Evolutionary conservation across 352 stramenopile genomes (phyloP), one percentile per base, ranked within the genome.

Genomic region (Pythium aphanidermatum): DNA sequence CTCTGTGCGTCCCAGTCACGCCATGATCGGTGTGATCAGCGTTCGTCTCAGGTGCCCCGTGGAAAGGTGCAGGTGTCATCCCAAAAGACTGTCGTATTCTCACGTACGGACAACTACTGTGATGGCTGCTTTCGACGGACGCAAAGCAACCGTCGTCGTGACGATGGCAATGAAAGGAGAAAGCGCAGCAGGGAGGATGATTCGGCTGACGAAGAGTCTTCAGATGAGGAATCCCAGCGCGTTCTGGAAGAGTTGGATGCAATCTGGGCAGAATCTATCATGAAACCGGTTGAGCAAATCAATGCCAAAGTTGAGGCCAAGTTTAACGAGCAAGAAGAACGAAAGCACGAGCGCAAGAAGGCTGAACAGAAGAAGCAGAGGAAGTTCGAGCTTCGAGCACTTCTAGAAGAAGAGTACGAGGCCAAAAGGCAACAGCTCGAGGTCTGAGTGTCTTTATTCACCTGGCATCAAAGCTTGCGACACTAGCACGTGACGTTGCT

Each of bases 271-370:
- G 21, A 41, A 13, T 25, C n/a, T n/a, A n/a, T 60, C 23, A 38
- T 54, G 38, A 38, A 30, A 9, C 52, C 52, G 4, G 46, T 60
- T 17, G 58, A 83, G 17, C 55, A 27, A 6, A 62, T 69, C 19
- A 68, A 82, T 23, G 42, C 33, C 12, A 49, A 73, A 16, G 61
- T 89, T 11, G 58, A 83, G 16, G 38, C 38, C 17, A 60, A 46
- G 24, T 45, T 44, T 1, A 25, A 28, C 6, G 52, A 60, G 38
- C 52, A 55, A 47, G 43, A 58, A 32, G 63, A 84, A 48, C 58
- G 60, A 17, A 72, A 82, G 21, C 10, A 41, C 40, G 70, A 80
- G 33, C 74, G 68, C 7, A 58, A 80, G 24, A 65, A 57, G 6
- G 35, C 37, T 8, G 33, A 62, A 28, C 51, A 39, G n/a, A 52